These are phyloP conservation scores for Patellifolia procumbens DNA, from an alignment of 179 eudicot genomes.

Conservation along the genomic window DNA sequence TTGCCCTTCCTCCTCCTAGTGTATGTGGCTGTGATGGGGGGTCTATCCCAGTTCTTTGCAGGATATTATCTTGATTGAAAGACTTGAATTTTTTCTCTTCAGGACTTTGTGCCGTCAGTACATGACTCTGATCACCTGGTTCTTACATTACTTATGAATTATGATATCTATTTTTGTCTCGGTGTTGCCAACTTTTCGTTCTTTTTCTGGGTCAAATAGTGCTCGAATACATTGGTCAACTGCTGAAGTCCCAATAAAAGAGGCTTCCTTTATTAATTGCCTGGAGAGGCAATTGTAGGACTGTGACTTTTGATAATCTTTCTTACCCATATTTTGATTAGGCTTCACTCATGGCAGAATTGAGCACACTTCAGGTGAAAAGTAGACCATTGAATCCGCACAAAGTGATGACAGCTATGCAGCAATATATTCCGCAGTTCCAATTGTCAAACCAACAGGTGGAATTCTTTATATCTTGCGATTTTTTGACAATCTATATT, in stretches of 20 bases:
- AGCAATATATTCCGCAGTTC: constrained; percentile 63
- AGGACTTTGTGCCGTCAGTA: background rate
- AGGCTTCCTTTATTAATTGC: constrained; percentile 11
- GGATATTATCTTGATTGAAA: background rate
- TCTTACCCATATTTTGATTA: constrained; percentile 3
- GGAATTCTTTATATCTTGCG: background rate
- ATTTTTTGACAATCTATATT: background rate
- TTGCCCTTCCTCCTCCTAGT: too few species aligned
- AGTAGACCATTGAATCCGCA: constrained; percentile 61
- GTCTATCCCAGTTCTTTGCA: background rate
- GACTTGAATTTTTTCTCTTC: background rate
- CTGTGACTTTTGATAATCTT: background rate
- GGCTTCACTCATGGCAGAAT: constrained; percentile 34
- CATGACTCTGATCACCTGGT: background rate
- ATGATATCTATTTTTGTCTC: background rate
- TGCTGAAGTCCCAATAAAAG: background rate
- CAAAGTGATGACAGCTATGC: constrained; percentile 72
- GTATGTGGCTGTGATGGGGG: too few species aligned
- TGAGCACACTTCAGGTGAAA: constrained; percentile 41
- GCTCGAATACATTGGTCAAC: background rate
- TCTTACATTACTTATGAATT: background rate
- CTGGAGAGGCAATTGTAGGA: background rate
- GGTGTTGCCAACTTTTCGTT: background rate
- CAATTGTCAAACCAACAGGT: constrained; percentile 80
- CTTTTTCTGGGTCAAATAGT: background rate